Percentiles rank a stretch among this genome's conserved stretches.
phyloP scores from a whole-genome alignment of 2,329 filamentous ascomycete species.

The Scolecobasidium constrictum region DNA sequence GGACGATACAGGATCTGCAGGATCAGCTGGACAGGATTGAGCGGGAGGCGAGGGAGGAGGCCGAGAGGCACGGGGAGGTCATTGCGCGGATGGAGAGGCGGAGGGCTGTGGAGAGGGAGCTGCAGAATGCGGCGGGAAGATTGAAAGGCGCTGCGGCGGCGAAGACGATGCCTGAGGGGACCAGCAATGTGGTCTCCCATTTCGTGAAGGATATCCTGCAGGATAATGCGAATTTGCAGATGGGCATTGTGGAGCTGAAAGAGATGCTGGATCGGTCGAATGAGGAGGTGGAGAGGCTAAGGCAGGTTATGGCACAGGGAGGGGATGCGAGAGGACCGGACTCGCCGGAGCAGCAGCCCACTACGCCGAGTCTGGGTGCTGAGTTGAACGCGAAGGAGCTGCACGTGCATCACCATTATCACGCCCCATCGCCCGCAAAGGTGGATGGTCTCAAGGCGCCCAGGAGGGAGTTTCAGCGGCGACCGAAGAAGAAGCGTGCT shows the following conservation, averaged over 20 bases:
- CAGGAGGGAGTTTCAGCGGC: conserved; percentile 31
- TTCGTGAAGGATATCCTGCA: conserved; percentile 93
- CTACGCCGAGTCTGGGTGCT: conserved; percentile 50
- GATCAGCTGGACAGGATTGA: conserved; percentile 86
- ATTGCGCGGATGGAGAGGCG: conserved; percentile 74
- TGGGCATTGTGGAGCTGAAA: conserved; percentile 80
- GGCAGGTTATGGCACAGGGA: conserved; percentile 71
- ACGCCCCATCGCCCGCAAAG: conserved; percentile 38
- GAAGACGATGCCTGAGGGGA: conserved; percentile 35
- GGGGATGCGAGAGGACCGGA: conserved; percentile 40
- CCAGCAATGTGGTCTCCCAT: conserved; percentile 72
- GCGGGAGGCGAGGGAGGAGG: conserved; percentile 67
- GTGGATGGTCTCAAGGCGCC: conserved; percentile 13
- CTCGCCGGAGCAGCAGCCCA: conserved; percentile 20
- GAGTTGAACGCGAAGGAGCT: conserved; percentile 58
- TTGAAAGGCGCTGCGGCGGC: conserved; percentile 65
- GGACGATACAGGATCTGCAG: conserved; percentile 65
- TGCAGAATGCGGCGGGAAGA: conserved; percentile 67
- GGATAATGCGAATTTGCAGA: conserved; percentile 88
- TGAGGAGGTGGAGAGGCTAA: conserved; percentile 78
- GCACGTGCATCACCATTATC: conserved; percentile 92
- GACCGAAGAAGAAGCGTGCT: conserved; percentile 62
- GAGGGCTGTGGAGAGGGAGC: conserved; percentile 68
- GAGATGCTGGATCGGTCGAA: conserved; percentile 88
- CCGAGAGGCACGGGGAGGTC: conserved; percentile 70